Percentiles rank a stretch among this genome's conserved stretches.
These are phyloP conservation scores for Cerrena zonata DNA, from an alignment of 1,284 basidiomycete genomes.

Conservation along the genomic window DNA sequence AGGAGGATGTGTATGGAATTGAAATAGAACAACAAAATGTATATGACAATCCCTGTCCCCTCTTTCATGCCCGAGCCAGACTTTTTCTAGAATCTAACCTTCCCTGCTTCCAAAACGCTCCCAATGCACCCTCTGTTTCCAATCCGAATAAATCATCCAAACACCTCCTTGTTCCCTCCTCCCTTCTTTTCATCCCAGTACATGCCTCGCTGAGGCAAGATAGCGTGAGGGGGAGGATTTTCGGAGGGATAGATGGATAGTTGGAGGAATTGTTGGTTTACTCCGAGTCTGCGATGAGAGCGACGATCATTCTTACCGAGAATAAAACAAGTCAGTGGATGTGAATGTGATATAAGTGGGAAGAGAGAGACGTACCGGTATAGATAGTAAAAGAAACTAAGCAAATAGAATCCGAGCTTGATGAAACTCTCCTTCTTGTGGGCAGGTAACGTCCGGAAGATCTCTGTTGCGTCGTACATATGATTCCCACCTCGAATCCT, in stretches of 20 bases:
- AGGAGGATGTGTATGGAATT: too few species aligned
- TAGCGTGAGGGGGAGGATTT: too few species aligned
- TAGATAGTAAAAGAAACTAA: constrained; percentile 95
- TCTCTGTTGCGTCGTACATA: constrained; percentile 99
- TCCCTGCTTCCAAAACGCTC: not conserved
- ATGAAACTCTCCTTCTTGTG: constrained; percentile 98
- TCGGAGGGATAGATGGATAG: not conserved
- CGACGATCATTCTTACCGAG: constrained; percentile 72
- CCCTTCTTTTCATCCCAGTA: too few species aligned
- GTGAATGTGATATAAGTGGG: not conserved
- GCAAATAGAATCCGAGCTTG: constrained; percentile 91
- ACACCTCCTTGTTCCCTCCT: not conserved
- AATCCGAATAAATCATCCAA: too few species aligned
- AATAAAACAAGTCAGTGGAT: constrained; percentile 5
- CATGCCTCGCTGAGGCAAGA: too few species aligned
- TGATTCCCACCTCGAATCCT: constrained; percentile 93
- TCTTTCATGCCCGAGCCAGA: too few species aligned
- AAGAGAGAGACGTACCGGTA: constrained; percentile 64
- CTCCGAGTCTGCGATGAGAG: constrained; percentile 77
- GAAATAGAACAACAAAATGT: too few species aligned
- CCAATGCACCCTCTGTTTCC: not conserved
- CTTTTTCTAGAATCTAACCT: not conserved
- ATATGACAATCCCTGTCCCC: too few species aligned
- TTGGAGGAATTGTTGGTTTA: constrained; percentile 22
- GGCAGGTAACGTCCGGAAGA: constrained; percentile 88